Percentiles rank a stretch among this genome's conserved stretches.
Evolutionary conservation across 768 basidiomycete species (phyloP).

Genomic region (Infundibulicybe gibba): DNA sequence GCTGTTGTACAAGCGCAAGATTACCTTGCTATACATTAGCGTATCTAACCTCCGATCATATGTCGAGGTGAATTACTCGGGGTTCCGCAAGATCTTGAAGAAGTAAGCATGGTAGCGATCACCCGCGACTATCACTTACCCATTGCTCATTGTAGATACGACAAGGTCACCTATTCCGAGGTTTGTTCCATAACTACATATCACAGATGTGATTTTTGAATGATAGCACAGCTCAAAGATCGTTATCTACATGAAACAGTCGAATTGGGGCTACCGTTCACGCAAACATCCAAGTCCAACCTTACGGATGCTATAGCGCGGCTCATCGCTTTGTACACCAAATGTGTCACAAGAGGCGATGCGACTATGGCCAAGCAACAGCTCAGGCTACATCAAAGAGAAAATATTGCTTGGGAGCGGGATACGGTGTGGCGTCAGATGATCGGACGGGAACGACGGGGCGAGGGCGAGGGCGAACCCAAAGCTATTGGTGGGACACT

Average conservation of each 20-base stretch:
- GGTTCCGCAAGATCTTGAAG: conserved; percentile 93
- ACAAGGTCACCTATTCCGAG: conserved; percentile 85
- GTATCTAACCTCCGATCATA: conserved; percentile 79
- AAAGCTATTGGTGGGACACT: conserved; percentile 39
- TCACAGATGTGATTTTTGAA: conserved; percentile 1
- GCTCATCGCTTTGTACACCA: conserved; percentile 74
- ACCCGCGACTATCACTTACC: neutral
- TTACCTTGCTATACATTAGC: conserved; percentile 78
- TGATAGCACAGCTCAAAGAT: conserved; percentile 58
- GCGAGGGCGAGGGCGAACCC: conserved; percentile 36
- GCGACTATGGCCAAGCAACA: conserved; percentile 67
- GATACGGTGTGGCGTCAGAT: conserved; percentile 98
- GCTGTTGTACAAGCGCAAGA: conserved; percentile 84
- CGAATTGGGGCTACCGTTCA: conserved; percentile 68
- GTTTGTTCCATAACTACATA: conserved; percentile 20
- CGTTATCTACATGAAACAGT: conserved; percentile 71
- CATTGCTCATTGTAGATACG: conserved; percentile 53
- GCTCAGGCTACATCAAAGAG: conserved; percentile 81
- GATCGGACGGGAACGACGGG: conserved; percentile 79
- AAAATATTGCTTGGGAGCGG: conserved; percentile 95
- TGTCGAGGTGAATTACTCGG: conserved; percentile 88
- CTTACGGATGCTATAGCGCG: conserved; percentile 54
- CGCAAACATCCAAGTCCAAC: conserved; percentile 53
- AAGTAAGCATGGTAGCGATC: conserved; percentile 51
- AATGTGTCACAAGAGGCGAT: conserved; percentile 81